Percentiles rank a stretch among this genome's conserved stretches.
phyloP scores from a whole-genome alignment of 225 moss, liverwort and hornwort species.

The Sphagnum tenellum region DNA sequence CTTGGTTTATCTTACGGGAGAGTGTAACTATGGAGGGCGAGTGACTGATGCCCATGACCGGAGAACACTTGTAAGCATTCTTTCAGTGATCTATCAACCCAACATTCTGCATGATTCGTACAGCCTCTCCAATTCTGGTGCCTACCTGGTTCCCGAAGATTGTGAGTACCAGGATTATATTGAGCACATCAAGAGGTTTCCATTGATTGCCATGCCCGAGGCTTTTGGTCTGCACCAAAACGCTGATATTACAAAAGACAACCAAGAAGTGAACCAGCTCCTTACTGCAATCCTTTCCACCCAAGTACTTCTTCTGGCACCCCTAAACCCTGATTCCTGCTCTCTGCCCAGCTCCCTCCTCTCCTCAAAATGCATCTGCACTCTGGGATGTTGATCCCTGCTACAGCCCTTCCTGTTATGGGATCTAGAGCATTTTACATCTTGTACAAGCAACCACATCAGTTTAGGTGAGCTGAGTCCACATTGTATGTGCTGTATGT shows the following conservation, averaged over 20 bases:
- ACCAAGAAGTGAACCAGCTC: constrained; percentile 62
- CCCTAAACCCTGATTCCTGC: not conserved
- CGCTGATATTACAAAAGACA: constrained; percentile 71
- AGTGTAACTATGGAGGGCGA: constrained; percentile 81
- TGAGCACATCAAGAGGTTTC: constrained; percentile 66
- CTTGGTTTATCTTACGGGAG: constrained; percentile 57
- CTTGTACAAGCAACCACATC: no score
- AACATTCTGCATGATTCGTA: constrained; percentile 59
- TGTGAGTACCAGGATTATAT: constrained; percentile 54
- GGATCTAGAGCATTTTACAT: no score
- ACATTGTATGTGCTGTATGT: no score
- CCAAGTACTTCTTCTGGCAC: constrained; percentile 17
- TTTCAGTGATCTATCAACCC: constrained; percentile 53
- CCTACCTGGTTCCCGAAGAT: constrained; percentile 50
- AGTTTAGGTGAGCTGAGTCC: no score
- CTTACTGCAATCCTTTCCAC: constrained; percentile 45
- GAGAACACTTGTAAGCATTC: constrained; percentile 58
- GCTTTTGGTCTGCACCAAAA: constrained; percentile 75
- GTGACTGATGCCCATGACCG: constrained; percentile 65
- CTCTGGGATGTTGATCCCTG: no score
- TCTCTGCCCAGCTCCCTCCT: no score
- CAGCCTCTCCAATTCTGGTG: constrained; percentile 52
- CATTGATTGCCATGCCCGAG: constrained; percentile 64
- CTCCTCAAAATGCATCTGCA: no score
- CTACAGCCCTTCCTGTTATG: no score